Conservation (phyloP, 2,329 filamentous ascomycete genomes). For the Kalmusia sp. region DNA sequence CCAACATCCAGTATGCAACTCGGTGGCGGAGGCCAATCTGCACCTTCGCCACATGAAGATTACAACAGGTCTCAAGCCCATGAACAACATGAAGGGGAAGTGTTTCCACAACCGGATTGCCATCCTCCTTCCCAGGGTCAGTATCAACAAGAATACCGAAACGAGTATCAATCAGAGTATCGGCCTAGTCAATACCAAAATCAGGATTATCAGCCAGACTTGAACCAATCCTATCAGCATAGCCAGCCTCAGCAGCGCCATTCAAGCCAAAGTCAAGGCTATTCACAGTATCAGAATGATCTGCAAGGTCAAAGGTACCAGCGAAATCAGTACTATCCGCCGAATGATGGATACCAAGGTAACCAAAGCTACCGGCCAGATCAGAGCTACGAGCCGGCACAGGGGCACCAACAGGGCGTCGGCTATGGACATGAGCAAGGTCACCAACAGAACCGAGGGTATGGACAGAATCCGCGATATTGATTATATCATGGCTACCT, state of each 20-base stretch:
- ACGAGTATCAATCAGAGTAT: constrained; percentile 1
- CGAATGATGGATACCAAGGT: background rate
- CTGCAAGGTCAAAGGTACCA: constrained; percentile 4
- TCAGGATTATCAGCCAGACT: constrained; percentile 4
- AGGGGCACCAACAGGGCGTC: background rate
- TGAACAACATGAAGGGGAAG: constrained; percentile 3
- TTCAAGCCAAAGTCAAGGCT: constrained; percentile 1
- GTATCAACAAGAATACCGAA: constrained; percentile 6
- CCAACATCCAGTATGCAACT: constrained; percentile 21
- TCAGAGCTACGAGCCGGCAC: background rate
- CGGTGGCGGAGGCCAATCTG: constrained; percentile 16
- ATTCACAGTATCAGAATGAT: constrained; percentile 6
- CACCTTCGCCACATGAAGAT: constrained; percentile 10
- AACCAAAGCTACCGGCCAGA: background rate
- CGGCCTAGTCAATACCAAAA: background rate
- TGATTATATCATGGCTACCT: background rate
- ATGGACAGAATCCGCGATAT: constrained; percentile 11
- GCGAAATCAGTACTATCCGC: background rate
- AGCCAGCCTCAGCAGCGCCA: background rate
- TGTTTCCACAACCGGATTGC: constrained; percentile 4
- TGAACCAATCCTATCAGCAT: background rate
- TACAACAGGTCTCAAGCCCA: constrained; percentile 10
- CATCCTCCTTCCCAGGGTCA: constrained; percentile 6
- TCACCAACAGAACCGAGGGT: constrained; percentile 1
- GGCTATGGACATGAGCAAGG: background rate